These are phyloP conservation scores for Candida labiduridarum DNA, from an alignment of 1,139 yeast genomes.

Conservation along the genomic window DNA sequence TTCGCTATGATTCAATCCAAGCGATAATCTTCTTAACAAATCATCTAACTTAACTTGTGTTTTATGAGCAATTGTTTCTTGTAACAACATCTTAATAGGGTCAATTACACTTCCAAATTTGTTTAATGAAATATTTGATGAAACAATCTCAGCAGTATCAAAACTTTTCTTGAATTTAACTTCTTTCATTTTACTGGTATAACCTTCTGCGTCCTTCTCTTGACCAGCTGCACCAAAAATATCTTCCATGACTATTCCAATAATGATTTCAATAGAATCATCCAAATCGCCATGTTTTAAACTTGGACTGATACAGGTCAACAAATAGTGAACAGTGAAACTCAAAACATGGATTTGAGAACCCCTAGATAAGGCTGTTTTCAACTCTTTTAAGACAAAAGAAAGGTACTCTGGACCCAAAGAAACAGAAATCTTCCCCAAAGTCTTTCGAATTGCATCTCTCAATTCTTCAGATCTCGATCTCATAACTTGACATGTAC, in stretches of 20 bases:
- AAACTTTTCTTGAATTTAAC: slow-evolving; percentile 86
- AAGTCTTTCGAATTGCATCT: slow-evolving; percentile 79
- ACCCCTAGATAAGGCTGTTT: slow-evolving; percentile 80
- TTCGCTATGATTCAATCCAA: slow-evolving; percentile 76
- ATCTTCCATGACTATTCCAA: slow-evolving; percentile 86
- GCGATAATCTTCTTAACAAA: slow-evolving; percentile 69
- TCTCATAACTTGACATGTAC: slow-evolving; percentile 84
- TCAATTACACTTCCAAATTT: slow-evolving; percentile 61
- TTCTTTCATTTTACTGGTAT: slow-evolving; percentile 84
- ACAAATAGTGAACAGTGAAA: slow-evolving; percentile 75
- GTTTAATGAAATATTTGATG: slow-evolving; percentile 63
- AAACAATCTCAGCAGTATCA: slow-evolving; percentile 81
- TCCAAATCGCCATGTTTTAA: slow-evolving; percentile 76
- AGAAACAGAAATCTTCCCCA: slow-evolving; percentile 62
- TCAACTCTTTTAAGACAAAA: slow-evolving; percentile 77
- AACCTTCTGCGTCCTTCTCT: slow-evolving; percentile 95
- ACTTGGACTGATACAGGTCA: slow-evolving; percentile 51
- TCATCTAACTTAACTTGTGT: slow-evolving; percentile 80
- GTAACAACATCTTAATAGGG: slow-evolving; percentile 70
- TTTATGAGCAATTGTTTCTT: slow-evolving; percentile 66
- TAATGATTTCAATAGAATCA: slow-evolving; percentile 61
- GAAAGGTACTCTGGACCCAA: slow-evolving; percentile 76
- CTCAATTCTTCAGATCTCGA: slow-evolving; percentile 87
- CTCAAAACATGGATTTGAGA: slow-evolving; percentile 94
- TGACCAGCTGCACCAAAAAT: slow-evolving; percentile 90